Evolutionary conservation across 345 rosid species (phyloP), one percentile per base, ranked within the genome.

Genomic region (Eucalyptus camaldulensis): DNA sequence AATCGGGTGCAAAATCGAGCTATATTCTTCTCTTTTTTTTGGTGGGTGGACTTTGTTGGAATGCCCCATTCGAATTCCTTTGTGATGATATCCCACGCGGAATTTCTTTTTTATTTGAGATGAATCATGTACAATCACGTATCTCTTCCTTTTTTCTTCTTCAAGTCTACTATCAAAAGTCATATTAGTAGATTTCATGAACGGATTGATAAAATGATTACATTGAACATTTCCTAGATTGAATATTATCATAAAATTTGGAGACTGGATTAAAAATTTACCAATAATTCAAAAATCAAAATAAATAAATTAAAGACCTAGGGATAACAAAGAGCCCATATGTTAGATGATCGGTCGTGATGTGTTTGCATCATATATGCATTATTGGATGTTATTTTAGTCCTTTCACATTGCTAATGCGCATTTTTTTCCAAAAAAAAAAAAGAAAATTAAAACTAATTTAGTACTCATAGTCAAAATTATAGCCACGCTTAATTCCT

Each of bases 341-440:
- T 58, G 6, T 58, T 25, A 51, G 65, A 58, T 4, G 0, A 6
- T 58, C 4, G 1, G 29, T 27, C 65, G 0, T 49, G 49, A 1
- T 49, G 49, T 0, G 1, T 51, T 51, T 16, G 54, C 54, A 51
- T 51, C 54, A 16, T 10, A 25, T 25, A 58, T 58, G 14, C 0
- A 58, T 58, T 25, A 10, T 58, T 3, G 2, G 5, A 58, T 3
- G 25, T 22, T 56, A 11, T 10, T 24, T 25, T 5, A 25, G n/a
- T 58, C 65, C 14, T 58, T 58, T 24, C 65, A 5, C 3, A 25
- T 58, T 58, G 65, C 7, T 51, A 51, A 0, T 16, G 1, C 6
- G 21, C 8, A 16, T 15, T 51, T 51, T 49, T 49, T 51, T 3
- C 2, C 3, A 1, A 40, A 6, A 16, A 49, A 49, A 58, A 60